These are phyloP conservation scores for Cyberlindnera sargentensis DNA, from an alignment of 805 yeast species.

Conservation along the genomic window DNA sequence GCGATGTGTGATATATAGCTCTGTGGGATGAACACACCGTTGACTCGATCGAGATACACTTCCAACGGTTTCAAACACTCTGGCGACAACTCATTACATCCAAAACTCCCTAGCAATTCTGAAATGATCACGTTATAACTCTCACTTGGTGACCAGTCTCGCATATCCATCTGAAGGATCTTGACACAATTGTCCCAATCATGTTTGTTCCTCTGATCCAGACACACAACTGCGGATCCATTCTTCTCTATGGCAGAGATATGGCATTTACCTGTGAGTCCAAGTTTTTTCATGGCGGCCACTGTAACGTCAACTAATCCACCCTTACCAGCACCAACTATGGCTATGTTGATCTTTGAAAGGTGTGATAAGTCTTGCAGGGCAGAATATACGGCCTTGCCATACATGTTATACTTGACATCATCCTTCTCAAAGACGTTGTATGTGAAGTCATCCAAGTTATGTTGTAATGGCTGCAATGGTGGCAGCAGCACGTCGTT, in stretches of 20 bases:
- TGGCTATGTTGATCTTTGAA: conserved; percentile 35
- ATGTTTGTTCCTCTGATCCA: conserved; percentile 41
- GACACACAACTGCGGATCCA: conserved; percentile 44
- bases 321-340: conserved; percentile 89
- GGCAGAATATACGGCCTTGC: conserved; percentile 16
- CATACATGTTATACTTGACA: conserved; percentile 61
- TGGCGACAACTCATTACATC: conserved; percentile 86
- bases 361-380: conserved; percentile 19
- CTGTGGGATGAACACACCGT: conserved; percentile 57
- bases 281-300: conserved; percentile 31
- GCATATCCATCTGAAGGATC: conserved; percentile 51
- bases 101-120: conserved; percentile 85
- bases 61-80: conserved; percentile 56
- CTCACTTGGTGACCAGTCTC: conserved; percentile 37
- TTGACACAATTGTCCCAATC: conserved; percentile 49
- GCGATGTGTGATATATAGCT: conserved; percentile 52
- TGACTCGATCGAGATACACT: conserved; percentile 28
- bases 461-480: conserved; percentile 59
- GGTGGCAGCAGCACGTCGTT: conserved; percentile 40
- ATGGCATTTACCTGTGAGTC: conserved; percentile 18
- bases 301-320: conserved; percentile 57
- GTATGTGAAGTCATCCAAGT: conserved; percentile 56
- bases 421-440: conserved; percentile 64
- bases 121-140: conserved; percentile 59
- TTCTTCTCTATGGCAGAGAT: conserved; percentile 70